A percentile compares a stretch with the other conserved stretches of the same genome.
Conservation (phyloP, 2,329 filamentous ascomycete genomes). For the Ophiostoma ulmi region DNA sequence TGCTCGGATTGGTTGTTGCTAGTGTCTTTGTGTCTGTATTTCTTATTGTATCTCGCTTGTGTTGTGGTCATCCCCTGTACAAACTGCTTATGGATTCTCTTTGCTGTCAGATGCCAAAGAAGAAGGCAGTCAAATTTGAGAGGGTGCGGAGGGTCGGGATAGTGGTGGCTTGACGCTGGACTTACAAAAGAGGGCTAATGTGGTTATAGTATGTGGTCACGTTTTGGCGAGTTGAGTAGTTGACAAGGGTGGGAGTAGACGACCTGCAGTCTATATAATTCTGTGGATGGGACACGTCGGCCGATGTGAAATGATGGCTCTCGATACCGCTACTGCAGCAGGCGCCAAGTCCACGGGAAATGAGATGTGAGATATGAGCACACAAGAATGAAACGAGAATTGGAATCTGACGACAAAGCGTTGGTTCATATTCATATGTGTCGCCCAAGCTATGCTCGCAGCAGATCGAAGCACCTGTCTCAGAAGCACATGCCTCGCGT, state of each 20-base stretch:
- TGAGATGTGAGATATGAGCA: background rate
- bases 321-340: background rate
- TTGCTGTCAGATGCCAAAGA: background rate
- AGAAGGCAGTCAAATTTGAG: background rate
- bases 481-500: background rate
- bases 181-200: background rate
- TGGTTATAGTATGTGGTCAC: background rate
- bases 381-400: background rate
- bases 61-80: background rate
- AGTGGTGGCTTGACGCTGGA: background rate
- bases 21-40: background rate
- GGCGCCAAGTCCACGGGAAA: background rate
- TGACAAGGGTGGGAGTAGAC: background rate
- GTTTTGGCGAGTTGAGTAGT: background rate
- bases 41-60: background rate
- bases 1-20: background rate
- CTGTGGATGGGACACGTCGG: background rate
- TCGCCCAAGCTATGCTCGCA: background rate
- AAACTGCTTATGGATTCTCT: background rate
- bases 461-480: constrained; percentile 1
- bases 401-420: background rate
- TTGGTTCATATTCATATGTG: background rate
- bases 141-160: background rate
- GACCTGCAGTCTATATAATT: constrained; percentile 1
- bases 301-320: background rate